Conservation (phyloP, 2,329 filamentous ascomycete genomes). For the Arthroderma sp. region DNA sequence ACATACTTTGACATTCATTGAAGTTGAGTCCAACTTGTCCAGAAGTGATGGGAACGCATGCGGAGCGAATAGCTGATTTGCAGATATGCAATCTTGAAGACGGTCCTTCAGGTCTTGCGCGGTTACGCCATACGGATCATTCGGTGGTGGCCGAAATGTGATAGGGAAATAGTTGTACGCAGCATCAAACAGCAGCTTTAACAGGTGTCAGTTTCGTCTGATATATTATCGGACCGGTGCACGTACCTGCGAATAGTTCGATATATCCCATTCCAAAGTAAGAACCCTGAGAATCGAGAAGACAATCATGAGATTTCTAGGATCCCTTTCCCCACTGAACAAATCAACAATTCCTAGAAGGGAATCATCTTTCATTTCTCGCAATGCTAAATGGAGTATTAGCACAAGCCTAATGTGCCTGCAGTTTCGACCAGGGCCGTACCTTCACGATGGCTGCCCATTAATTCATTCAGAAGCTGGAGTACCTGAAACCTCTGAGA, state of each 20-base stretch:
- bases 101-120: conserved; percentile 54
- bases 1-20: conserved; percentile 50
- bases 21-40: conserved; percentile 57
- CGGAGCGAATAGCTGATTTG: conserved; percentile 50
- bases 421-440: conserved; percentile 3
- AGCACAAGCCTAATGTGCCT: background rate
- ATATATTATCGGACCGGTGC: background rate
- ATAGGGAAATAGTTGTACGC: conserved; percentile 63
- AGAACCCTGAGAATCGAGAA: conserved; percentile 55
- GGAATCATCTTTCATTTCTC: conserved; percentile 46
- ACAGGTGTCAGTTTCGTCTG: background rate
- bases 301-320: conserved; percentile 55
- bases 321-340: conserved; percentile 56
- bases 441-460: conserved; percentile 48
- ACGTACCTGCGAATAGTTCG: conserved; percentile 43
- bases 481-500: conserved; percentile 52
- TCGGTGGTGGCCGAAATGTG: conserved; percentile 55
- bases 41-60: conserved; percentile 53
- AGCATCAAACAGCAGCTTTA: conserved; percentile 46
- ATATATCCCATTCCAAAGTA: conserved; percentile 55
- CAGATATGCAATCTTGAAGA: conserved; percentile 50
- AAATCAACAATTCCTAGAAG: conserved; percentile 49
- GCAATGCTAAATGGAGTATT: conserved; percentile 28
- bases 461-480: conserved; percentile 46
- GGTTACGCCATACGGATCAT: conserved; percentile 57